Evolutionary conservation across 371 early-diverging fungal genomes (phyloP).

Genomic region (Caulochytrium protostelioides): DNA sequence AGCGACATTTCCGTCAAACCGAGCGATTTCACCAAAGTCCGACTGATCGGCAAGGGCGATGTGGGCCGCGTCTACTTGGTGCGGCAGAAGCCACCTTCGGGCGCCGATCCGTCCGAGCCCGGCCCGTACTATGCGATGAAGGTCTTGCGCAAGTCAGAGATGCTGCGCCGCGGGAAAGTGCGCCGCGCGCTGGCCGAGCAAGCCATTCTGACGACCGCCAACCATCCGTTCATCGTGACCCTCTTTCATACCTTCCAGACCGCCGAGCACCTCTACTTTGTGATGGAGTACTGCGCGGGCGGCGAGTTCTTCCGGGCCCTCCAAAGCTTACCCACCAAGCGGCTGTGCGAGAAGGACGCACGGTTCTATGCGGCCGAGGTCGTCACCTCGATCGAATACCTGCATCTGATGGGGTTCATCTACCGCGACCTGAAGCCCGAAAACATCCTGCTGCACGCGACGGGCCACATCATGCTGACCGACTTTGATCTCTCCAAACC

Average conservation of each 20-base stretch:
- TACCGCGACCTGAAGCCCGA: slow-evolving; percentile 98
- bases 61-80: slow-evolving; percentile 92
- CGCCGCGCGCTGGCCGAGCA: slow-evolving; percentile 89
- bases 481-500: slow-evolving; percentile 91
- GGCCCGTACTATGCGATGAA: slow-evolving; percentile 84
- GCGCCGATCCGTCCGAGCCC: slow-evolving; percentile 17
- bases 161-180: slow-evolving; percentile 88
- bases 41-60: slow-evolving; percentile 80
- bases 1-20: slow-evolving; percentile 57
- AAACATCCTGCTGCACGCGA: slow-evolving; percentile 79
- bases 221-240: slow-evolving; percentile 93
- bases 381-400: slow-evolving; percentile 68
- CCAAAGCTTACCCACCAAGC: slow-evolving; percentile 64
- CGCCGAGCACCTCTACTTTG: slow-evolving; percentile 77
- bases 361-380: slow-evolving; percentile 97
- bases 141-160: slow-evolving; percentile 79
- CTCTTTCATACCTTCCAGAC: slow-evolving; percentile 90
- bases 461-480: slow-evolving; percentile 89
- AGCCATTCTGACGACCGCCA: slow-evolving; percentile 59
- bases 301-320: slow-evolving; percentile 88
- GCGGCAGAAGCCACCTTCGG: neutral
- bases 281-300: slow-evolving; percentile 97
- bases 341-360: slow-evolving; percentile 65
- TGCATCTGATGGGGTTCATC: slow-evolving; percentile 89
- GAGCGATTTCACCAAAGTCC: slow-evolving; percentile 54